Conservation (phyloP, 2,329 filamentous ascomycete genomes). For the Penicillium sp. region DNA sequence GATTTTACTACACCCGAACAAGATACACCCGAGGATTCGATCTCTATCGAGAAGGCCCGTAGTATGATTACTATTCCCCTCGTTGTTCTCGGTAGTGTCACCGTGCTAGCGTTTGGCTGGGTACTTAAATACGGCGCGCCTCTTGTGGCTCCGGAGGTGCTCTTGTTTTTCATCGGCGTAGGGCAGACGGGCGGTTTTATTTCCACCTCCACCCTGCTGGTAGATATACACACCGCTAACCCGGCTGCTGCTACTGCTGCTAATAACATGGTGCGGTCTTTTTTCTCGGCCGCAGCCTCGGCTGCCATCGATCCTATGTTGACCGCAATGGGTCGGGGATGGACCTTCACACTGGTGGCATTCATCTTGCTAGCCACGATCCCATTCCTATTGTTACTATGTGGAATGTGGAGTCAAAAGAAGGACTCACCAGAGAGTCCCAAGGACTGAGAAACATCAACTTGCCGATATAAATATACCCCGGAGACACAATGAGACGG, state of each 20-base stretch:
- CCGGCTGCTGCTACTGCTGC: constrained; percentile 19
- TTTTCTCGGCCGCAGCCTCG: constrained; percentile 17
- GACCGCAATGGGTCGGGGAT: constrained; percentile 16
- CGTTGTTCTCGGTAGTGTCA: constrained; percentile 14
- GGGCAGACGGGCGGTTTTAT: constrained; percentile 17
- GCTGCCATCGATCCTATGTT: constrained; percentile 20
- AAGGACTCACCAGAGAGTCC: background rate
- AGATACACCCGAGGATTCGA: constrained; percentile 3
- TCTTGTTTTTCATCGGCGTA: constrained; percentile 17
- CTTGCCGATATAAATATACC: background rate
- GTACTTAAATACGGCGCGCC: constrained; percentile 9
- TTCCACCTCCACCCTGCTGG: constrained; percentile 13
- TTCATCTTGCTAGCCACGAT: constrained; percentile 11
- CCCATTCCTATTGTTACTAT: constrained; percentile 10
- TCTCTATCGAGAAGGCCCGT: constrained; percentile 25
- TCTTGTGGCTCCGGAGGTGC: constrained; percentile 12
- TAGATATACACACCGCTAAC: constrained; percentile 12
- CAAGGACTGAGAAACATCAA: background rate
- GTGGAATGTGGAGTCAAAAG: constrained; percentile 1
- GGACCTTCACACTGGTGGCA: constrained; percentile 17
- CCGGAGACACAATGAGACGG: too few species aligned
- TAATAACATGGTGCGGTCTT: constrained; percentile 18
- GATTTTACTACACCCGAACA: background rate
- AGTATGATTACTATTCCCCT: constrained; percentile 22
- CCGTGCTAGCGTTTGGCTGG: constrained; percentile 23